Base-by-base conservation (phyloP, 257 asterid species). In the Petunia secreta region DNA sequence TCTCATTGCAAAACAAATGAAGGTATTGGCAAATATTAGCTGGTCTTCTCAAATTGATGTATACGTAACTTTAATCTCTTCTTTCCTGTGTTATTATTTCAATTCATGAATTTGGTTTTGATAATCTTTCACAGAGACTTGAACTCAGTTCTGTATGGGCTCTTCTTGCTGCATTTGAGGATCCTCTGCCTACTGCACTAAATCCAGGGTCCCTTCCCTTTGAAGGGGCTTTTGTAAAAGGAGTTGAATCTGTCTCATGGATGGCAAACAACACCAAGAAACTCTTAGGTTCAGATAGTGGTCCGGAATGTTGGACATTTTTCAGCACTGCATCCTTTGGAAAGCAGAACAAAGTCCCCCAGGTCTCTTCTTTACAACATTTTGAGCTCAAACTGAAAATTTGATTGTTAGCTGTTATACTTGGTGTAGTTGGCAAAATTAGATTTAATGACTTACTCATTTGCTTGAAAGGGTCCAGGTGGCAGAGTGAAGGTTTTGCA, bases 81-180 rank as follows among this genome's bases (percentile, higher is more conserved):
- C 78, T n/a, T 75, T 75, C 43, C 46, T 40, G 15, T 78, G 54
- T 67, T 78, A 46, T 2, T 62, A 25, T 25, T 48, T 55, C 11
- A 39, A 53, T 53, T 83, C 77, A 76, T 76, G 67, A n/a, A 60
- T 81, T 82, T 80, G 50, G 37, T 13, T 67, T 63, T 80, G 54
- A 39, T 85, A 74, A 44, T 62, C 58, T 77, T 68, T 46, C 81
- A 39, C 91, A 95, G 99, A 91, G 90, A 83, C 97, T 95, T 14
- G 88, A 89, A 67, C 91, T 95, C 87, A 92, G 94, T 89, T 89
- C 98, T 71, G 90, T 95, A 88, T 95, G 99, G 99, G 97, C 94
- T 77, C 97, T 93, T 80, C 81, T 93, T 83, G 96, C 96, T n/a
- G 97, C 99, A 80, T 95, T 93, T 82, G 90, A 90, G 86, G 96